Conservation (phyloP, 495 filamentous ascomycete species). For the Poronia punctata region DNA sequence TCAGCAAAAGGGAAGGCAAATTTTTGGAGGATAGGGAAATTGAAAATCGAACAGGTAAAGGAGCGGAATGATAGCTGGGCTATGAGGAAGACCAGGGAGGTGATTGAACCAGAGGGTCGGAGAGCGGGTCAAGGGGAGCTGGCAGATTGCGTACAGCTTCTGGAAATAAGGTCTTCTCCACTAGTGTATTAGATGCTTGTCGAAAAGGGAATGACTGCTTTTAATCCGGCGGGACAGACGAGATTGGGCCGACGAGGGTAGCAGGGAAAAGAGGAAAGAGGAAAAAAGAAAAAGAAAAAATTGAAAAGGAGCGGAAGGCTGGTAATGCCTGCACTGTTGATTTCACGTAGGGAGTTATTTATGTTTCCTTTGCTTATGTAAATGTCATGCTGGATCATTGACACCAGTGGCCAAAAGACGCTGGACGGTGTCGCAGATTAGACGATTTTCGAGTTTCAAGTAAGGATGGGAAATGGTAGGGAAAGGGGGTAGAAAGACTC, state of each 20-base stretch:
- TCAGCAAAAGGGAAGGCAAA: slow-evolving; percentile 2
- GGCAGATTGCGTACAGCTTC: slow-evolving; percentile 21
- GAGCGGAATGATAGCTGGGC: slow-evolving; percentile 24
- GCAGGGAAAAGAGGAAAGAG: background rate
- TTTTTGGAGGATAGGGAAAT: slow-evolving; percentile 8
- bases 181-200: slow-evolving; percentile 25
- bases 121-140: slow-evolving; percentile 24
- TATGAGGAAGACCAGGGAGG: slow-evolving; percentile 20
- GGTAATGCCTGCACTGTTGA: slow-evolving; percentile 10
- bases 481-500: too few species aligned
- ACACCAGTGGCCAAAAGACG: too few species aligned
- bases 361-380: too few species aligned
- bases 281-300: background rate
- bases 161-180: slow-evolving; percentile 26
- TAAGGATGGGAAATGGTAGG: too few species aligned
- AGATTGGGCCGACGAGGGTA: slow-evolving; percentile 9
- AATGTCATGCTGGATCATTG: too few species aligned
- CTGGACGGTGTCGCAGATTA: too few species aligned
- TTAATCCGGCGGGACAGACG: slow-evolving; percentile 13
- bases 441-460: too few species aligned
- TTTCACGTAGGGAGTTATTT: too few species aligned
- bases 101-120: slow-evolving; percentile 23
- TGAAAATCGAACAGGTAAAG: slow-evolving; percentile 22
- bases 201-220: slow-evolving; percentile 30
- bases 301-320: slow-evolving; percentile 10